Base-by-base conservation (phyloP, 768 basidiomycete genomes). In the Gloeostereum incarnatum region DNA sequence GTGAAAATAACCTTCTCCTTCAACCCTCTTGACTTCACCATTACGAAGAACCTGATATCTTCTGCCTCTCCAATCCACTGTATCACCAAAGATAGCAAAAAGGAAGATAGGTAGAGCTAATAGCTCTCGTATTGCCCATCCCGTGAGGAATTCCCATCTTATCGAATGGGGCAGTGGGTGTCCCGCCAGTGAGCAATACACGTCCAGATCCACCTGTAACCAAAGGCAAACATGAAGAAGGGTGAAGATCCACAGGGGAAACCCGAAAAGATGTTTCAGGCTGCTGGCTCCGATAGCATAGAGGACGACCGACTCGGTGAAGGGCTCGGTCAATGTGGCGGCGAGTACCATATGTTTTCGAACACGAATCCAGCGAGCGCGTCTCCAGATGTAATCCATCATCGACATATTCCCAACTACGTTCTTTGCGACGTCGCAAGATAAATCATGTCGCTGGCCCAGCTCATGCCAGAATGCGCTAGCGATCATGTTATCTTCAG, bases 401-500 rank as follows among this genome's bases (percentile, higher is more conserved):
- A 98, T 65, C 2, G 80, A 65, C 84, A 99, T 92, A 46, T 80
- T 78, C 14, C 91, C 93, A 31, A 98, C 76, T 6, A 81, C 78
- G 51, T 98, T 96, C 31, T 78, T 73, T 1, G 84, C 93, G 38
- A 94, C 78, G 53, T 98, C 94, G 53, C 78, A 82, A 0, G 91
- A 93, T 42, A 98, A 69, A 41, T 89, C 82, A 53, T 99, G 96
- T 32, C 86, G 73, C 24, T 90, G 65, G 24, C 76, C 81, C 2
- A 97, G 69, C 55, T 98, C 89, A 55, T 97, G 89, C 96, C 92
- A 97, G 9, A 99, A 63, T 1, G 88, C 77, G 33, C 76, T 68
- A 13, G 81, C 96, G 41, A 99, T 94, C 88, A 89, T 94, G 61
- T 97, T 97, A 63, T 99, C 96, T 59, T 99, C 96, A 0, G 96